These are phyloP conservation scores for Phytophthora podocarpi DNA, from an alignment of 352 stramenopile genomes.

Conservation along the genomic window DNA sequence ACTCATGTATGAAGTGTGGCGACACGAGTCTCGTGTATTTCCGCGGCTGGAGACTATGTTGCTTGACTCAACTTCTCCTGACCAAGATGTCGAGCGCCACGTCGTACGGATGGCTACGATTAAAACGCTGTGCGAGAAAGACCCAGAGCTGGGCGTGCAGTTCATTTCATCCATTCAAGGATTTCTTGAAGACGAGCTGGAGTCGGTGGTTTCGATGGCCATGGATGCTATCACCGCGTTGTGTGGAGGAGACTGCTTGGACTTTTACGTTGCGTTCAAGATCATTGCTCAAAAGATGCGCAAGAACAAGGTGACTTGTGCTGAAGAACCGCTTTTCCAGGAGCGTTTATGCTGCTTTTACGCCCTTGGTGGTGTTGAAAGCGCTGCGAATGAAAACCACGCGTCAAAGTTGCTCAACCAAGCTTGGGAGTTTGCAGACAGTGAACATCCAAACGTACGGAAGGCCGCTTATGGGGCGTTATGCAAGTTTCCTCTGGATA, in stretches of 20 bases:
- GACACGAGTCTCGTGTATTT: conserved; percentile 69
- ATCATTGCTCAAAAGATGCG: conserved; percentile 70
- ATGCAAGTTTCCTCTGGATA: conserved; percentile 47
- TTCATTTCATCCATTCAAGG: conserved; percentile 68
- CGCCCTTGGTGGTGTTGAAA: conserved; percentile 42
- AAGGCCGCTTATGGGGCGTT: conserved; percentile 49
- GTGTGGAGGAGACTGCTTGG: conserved; percentile 66
- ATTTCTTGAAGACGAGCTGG: conserved; percentile 54
- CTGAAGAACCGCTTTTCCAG: conserved; percentile 53
- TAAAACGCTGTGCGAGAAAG: conserved; percentile 59
- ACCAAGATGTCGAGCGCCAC: conserved; percentile 39
- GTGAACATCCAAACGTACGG: conserved; percentile 40
- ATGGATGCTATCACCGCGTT: conserved; percentile 64
- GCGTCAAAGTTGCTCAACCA: conserved; percentile 48
- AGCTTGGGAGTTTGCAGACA: conserved; percentile 56
- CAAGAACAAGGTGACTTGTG: conserved; percentile 65
- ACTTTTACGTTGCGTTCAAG: conserved; percentile 81
- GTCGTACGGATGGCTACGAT: conserved; percentile 69
- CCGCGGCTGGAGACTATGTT: conserved; percentile 61
- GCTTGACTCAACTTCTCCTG: conserved; percentile 34
- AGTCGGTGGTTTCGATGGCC: conserved; percentile 66
- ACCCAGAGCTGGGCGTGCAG: conserved; percentile 70
- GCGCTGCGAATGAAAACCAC: conserved; percentile 48
- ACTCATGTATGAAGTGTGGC: conserved; percentile 68
- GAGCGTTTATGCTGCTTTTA: conserved; percentile 67